These are phyloP conservation scores for Fusarium brachygibbosum DNA, from an alignment of 2,329 filamentous ascomycete species.

Conservation along the genomic window DNA sequence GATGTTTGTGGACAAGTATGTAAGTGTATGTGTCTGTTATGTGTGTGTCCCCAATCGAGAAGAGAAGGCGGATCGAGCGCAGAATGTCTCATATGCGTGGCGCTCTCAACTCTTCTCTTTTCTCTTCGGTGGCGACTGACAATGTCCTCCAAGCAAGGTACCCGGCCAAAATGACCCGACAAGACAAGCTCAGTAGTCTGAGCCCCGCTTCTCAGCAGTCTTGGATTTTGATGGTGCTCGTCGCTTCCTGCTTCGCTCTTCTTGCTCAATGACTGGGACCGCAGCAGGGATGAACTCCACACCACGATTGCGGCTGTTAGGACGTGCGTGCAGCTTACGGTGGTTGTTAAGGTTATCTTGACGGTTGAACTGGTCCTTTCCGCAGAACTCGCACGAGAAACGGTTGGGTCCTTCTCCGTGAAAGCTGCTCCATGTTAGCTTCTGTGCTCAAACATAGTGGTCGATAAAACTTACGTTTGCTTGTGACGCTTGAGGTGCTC, in stretches of 20 bases:
- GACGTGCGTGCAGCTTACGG: constrained; percentile 57
- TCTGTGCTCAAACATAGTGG: neutral
- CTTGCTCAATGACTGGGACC: constrained; percentile 57
- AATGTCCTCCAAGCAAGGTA: constrained; percentile 43
- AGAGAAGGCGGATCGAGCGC: constrained; percentile 25
- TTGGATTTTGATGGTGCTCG: constrained; percentile 57
- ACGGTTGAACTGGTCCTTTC: constrained; percentile 59
- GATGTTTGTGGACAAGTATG: constrained; percentile 42
- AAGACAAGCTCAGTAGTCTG: constrained; percentile 47
- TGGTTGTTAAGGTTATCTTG: constrained; percentile 60
- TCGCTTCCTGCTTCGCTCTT: constrained; percentile 58
- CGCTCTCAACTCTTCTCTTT: constrained; percentile 31
- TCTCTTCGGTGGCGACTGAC: constrained; percentile 25
- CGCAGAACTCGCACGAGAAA: constrained; percentile 59
- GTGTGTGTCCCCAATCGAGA: constrained; percentile 24
- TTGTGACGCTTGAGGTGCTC: constrained; percentile 70
- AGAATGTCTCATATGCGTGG: constrained; percentile 44
- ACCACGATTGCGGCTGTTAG: constrained; percentile 57
- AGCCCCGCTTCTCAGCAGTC: constrained; percentile 50
- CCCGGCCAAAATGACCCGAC: constrained; percentile 28
- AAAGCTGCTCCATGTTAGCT: constrained; percentile 43
- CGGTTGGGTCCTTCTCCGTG: constrained; percentile 58
- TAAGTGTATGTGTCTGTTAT: constrained; percentile 23
- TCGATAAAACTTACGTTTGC: constrained; percentile 60
- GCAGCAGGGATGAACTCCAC: constrained; percentile 58